Percentiles rank a stretch among this genome's conserved stretches.
phyloP scores from a whole-genome alignment of 169 alveolate species.

The Babesia ovis region DNA sequence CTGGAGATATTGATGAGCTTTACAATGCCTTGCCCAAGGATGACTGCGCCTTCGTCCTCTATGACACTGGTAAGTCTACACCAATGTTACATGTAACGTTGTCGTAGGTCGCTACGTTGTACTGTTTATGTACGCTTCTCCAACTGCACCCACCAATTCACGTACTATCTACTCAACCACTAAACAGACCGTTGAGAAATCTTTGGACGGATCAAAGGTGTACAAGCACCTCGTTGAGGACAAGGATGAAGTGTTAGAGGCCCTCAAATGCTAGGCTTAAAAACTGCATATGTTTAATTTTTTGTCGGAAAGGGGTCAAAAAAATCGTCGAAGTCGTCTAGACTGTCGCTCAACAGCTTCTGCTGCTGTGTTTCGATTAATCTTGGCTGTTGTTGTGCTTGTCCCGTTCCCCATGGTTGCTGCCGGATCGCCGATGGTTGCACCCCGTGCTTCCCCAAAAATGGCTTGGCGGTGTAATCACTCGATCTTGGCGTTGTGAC shows the following conservation, averaged over 20 bases:
- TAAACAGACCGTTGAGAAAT: slow-evolving; percentile 75
- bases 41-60: slow-evolving; percentile 79
- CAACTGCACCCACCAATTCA: slow-evolving; percentile 70
- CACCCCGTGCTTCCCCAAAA: not conserved
- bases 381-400: not conserved
- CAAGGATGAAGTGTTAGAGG: slow-evolving; percentile 59
- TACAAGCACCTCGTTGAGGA: slow-evolving; percentile 76
- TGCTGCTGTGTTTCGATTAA: not conserved
- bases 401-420: not conserved
- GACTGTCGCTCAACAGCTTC: not conserved
- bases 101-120: slow-evolving; percentile 71
- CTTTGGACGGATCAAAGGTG: slow-evolving; percentile 72
- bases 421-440: not conserved
- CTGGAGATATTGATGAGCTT: slow-evolving; percentile 68
- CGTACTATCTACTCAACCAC: slow-evolving; percentile 80
- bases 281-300: slow-evolving; percentile 18
- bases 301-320: slow-evolving; percentile 40
- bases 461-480: not conserved
- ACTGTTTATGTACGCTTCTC: slow-evolving; percentile 78
- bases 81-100: not conserved
- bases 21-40: slow-evolving; percentile 49
- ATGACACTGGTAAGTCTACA: slow-evolving; percentile 69
- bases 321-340: slow-evolving; percentile 24
- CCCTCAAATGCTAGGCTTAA: slow-evolving; percentile 35
- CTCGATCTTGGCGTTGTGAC: not conserved